Evolutionary conservation across 164 flowering plant species (phyloP).

Genomic region (Umbilicus rupestris): DNA sequence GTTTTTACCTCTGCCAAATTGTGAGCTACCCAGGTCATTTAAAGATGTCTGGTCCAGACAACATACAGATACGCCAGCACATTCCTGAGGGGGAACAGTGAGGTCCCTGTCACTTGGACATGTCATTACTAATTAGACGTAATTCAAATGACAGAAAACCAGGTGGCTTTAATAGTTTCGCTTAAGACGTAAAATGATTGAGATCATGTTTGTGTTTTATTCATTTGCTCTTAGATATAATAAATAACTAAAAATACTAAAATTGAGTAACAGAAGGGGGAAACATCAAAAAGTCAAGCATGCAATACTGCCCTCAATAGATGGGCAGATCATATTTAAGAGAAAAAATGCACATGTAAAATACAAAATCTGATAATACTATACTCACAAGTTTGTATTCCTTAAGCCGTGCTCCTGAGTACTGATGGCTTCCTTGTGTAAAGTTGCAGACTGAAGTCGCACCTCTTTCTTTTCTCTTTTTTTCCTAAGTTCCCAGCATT

Average conservation of each 20-base stretch:
- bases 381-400: conserved; percentile 29
- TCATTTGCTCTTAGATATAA: background rate
- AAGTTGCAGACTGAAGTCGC: conserved; percentile 26
- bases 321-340: background rate
- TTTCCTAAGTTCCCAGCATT: conserved; percentile 43
- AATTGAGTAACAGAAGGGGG: background rate
- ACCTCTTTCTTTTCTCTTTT: conserved; percentile 42
- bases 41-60: conserved; percentile 15
- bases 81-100: conserved; percentile 16
- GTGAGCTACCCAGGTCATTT: conserved; percentile 13
- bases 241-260: background rate
- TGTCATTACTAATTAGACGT: conserved; percentile 2
- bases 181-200: background rate
- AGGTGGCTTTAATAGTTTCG: background rate
- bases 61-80: conserved; percentile 14
- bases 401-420: conserved; percentile 14
- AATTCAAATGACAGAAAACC: background rate
- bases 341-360: background rate
- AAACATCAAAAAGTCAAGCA: background rate
- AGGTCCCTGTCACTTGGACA: conserved; percentile 24
- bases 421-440: conserved; percentile 24
- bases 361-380: background rate
- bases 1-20: conserved; percentile 25
- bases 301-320: background rate
- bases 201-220: background rate